Evolutionary conservation across 352 stramenopile species (phyloP).

Genomic region (Globisporangium solare): DNA sequence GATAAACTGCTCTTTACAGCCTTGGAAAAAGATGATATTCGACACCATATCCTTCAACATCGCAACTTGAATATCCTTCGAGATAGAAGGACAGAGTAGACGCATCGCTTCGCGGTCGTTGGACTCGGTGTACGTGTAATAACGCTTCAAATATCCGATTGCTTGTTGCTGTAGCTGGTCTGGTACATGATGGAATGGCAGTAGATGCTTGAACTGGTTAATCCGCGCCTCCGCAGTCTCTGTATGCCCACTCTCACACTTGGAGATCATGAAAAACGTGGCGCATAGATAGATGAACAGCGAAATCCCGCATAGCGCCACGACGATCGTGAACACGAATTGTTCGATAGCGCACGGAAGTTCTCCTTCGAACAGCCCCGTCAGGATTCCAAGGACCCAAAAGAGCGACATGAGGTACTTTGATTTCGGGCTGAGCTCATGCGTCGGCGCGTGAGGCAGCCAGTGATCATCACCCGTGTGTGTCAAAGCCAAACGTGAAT

Average conservation of each 20-base stretch:
- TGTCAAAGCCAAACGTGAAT: constrained; percentile 50
- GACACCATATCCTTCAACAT: constrained; percentile 57
- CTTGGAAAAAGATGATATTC: constrained; percentile 45
- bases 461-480: constrained; percentile 43
- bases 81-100: constrained; percentile 56
- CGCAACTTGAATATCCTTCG: constrained; percentile 58
- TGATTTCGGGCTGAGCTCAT: constrained; percentile 14
- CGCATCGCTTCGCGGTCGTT: constrained; percentile 62
- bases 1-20: constrained; percentile 61
- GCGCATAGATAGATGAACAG: constrained; percentile 68
- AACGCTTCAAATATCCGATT: constrained; percentile 51
- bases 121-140: constrained; percentile 57
- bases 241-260: constrained; percentile 54
- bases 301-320: constrained; percentile 57
- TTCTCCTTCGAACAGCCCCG: constrained; percentile 61
- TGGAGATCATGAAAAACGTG: constrained; percentile 77
- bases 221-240: constrained; percentile 53
- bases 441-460: constrained; percentile 24
- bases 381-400: constrained; percentile 59
- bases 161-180: constrained; percentile 43
- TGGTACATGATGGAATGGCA: constrained; percentile 59
- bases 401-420: constrained; percentile 61
- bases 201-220: constrained; percentile 68
- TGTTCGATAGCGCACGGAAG: constrained; percentile 36
- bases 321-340: constrained; percentile 63